A percentile compares a stretch with the other conserved stretches of the same genome.
phyloP scores from a whole-genome alignment of 2,329 filamentous ascomycete species.

The Sclerotinia nivalis region DNA sequence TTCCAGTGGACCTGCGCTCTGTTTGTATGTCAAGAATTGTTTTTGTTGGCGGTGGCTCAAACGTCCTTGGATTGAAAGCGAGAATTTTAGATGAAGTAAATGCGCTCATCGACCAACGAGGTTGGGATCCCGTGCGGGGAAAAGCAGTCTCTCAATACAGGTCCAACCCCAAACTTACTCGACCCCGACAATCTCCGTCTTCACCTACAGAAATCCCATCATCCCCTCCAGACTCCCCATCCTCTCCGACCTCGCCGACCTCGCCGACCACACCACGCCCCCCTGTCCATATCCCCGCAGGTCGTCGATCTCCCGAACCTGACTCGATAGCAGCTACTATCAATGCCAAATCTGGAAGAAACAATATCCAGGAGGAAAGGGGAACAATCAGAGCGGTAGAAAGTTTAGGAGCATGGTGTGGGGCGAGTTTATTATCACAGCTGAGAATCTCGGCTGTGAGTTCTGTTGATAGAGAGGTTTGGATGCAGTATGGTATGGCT shows the following conservation, averaged over 20 bases:
- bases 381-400: constrained; percentile 66
- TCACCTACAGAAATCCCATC: constrained; percentile 3
- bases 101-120: constrained; percentile 62
- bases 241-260: neutral
- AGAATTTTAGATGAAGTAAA: constrained; percentile 76
- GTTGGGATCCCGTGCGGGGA: constrained; percentile 71
- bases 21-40: constrained; percentile 87
- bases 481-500: constrained; percentile 64
- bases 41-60: constrained; percentile 78
- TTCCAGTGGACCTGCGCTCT: constrained; percentile 80
- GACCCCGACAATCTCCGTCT: neutral
- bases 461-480: constrained; percentile 70
- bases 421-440: constrained; percentile 68
- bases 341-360: constrained; percentile 47
- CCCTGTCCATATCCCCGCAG: constrained; percentile 24
- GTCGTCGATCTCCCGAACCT: constrained; percentile 47
- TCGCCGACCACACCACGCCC: constrained; percentile 9
- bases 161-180: constrained; percentile 12
- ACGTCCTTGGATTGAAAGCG: constrained; percentile 75
- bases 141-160: constrained; percentile 21
- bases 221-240: neutral
- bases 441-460: constrained; percentile 69
- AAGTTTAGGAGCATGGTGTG: constrained; percentile 72
- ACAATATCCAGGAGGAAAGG: constrained; percentile 48
- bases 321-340: constrained; percentile 62